Percentiles rank a stretch among this genome's conserved stretches.
These are phyloP conservation scores for Stagonosporopsis cucurbitacearum DNA, from an alignment of 2,329 filamentous ascomycete species.

Conservation along the genomic window DNA sequence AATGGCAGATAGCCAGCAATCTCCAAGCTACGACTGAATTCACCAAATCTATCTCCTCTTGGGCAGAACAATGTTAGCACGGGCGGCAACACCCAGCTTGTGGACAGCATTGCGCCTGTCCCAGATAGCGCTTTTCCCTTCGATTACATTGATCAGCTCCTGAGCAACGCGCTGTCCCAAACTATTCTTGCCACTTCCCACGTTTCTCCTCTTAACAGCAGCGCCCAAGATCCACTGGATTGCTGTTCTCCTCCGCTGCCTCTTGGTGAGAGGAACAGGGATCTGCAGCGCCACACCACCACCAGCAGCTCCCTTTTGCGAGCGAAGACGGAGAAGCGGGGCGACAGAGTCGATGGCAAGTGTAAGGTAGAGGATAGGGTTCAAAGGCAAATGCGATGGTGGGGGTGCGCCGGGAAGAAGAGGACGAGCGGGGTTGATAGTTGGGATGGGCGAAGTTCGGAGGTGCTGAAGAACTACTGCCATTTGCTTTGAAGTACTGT, in stretches of 20 bases:
- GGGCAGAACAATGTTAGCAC: conserved; percentile 69
- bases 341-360: conserved; percentile 92
- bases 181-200: conserved; percentile 72
- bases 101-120: conserved; percentile 79
- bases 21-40: conserved; percentile 10
- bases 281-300: conserved; percentile 85
- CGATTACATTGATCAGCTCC: conserved; percentile 85
- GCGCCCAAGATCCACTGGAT: conserved; percentile 88
- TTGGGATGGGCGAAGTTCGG: conserved; percentile 82
- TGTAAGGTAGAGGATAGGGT: conserved; percentile 88
- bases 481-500: conserved; percentile 71
- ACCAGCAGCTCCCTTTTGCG: conserved; percentile 78
- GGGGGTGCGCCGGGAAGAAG: conserved; percentile 80
- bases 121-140: conserved; percentile 85
- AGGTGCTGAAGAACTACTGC: conserved; percentile 80
- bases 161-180: conserved; percentile 82
- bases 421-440: conserved; percentile 71
- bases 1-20: conserved; percentile 13
- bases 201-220: conserved; percentile 78
- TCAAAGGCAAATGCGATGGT: conserved; percentile 79
- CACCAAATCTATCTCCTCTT: conserved; percentile 38
- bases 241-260: conserved; percentile 78
- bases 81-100: conserved; percentile 77
- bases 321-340: conserved; percentile 81
- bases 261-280: conserved; percentile 75